Percentiles rank a stretch among this genome's conserved stretches.
Conservation (phyloP, 2,329 filamentous ascomycete species). For the Scleromitrula shiraiana region DNA sequence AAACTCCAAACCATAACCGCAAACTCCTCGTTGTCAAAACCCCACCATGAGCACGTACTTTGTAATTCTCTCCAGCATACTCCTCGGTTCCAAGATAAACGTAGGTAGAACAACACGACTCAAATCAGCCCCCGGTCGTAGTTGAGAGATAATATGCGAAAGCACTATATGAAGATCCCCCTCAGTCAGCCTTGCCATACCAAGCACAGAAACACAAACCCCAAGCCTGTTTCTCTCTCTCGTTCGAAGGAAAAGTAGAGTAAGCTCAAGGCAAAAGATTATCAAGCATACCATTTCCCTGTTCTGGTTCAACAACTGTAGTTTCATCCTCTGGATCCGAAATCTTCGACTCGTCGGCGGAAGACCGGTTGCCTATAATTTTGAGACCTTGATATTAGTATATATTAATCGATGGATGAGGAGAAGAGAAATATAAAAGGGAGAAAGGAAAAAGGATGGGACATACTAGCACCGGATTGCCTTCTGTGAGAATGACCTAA, state of each 20-base stretch:
- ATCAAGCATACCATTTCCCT: conserved; percentile 91
- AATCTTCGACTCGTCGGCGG: conserved; percentile 25
- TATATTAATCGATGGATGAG: neutral
- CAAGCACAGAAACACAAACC: no score
- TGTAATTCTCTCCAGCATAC: conserved; percentile 97
- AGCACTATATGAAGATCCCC: conserved; percentile 58
- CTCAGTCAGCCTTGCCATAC: no score
- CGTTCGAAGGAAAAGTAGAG: no score
- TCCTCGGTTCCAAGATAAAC: conserved; percentile 94
- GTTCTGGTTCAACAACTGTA: conserved; percentile 77
- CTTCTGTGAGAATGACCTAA: conserved; percentile 40
- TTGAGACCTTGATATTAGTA: neutral
- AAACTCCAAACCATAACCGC: neutral
- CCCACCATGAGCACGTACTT: conserved; percentile 75
- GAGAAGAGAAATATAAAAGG: neutral
- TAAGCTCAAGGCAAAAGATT: no score
- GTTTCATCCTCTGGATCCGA: conserved; percentile 59
- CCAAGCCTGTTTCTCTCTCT: conserved; percentile 10
- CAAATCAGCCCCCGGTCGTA: conserved; percentile 89
- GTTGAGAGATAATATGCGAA: conserved; percentile 92
- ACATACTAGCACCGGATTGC: conserved; percentile 37
- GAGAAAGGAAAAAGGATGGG: conserved; percentile 12
- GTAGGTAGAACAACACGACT: conserved; percentile 92
- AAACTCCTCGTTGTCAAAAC: no score
- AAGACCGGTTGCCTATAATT: conserved; percentile 35